Evolutionary conservation across 352 stramenopile genomes (phyloP), one percentile per base, ranked within the genome.

Genomic region (Globisporangium cylindrosporum): DNA sequence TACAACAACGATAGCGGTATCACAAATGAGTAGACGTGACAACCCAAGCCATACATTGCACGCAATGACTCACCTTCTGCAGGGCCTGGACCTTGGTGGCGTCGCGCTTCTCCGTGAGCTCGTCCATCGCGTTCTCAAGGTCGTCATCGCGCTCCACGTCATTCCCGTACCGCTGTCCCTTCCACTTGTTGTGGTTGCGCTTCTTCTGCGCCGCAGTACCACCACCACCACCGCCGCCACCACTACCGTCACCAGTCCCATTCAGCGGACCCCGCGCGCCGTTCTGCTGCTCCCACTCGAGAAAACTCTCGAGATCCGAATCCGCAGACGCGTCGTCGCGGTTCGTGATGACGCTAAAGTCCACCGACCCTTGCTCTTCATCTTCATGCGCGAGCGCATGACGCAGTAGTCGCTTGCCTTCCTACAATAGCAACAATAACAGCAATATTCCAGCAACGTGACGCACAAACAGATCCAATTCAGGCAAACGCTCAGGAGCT

Each of bases 51-150:
- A 46, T 36, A 6, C 9, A 46, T 15, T 18, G 38, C 4, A 46
- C 12, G 14, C 34, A 71, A 32, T 9, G 74, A 59, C 53, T 36
- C 15, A 76, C 74, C 64, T 85, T 85, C 20, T 81, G 67, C 20
- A 91, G 67, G 10, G 80, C 82, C n/a, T 75, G 64, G 64, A 88
- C 70, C 66, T 89, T 89, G 49, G 74, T 84, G 20, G 73, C 74
- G 63, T 91, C 82, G 51, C 82, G 78, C 74, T 91, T 91, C 73
- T 91, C 82, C 22, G 53, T 72, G 51, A 91, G 78, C 64, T 86
- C 70, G 54, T 87, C 82, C 27, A 89, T 77, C 6, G 77, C 77
- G 5, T 77, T 71, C 54, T 90, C 78, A 24, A 90, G 76, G 36
- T 81, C 79, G 9, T 74, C 64, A n/a, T 81, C 63, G 41, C 74